These are phyloP conservation scores for Cryptosporidium ubiquitum DNA, from an alignment of 169 alveolate genomes.

Conservation along the genomic window DNA sequence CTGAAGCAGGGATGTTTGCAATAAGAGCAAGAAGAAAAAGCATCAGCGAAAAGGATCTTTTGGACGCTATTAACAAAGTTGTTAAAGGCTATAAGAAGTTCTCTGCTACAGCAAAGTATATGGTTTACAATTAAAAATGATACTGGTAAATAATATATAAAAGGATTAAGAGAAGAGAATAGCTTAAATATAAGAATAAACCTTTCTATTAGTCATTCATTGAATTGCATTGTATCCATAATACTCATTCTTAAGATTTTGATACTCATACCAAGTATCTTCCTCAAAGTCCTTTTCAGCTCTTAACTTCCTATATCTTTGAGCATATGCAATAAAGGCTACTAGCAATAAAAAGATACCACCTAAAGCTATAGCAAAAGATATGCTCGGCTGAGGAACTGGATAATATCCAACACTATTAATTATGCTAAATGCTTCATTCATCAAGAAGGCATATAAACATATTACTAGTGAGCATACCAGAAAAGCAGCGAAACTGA, in stretches of 20 bases:
- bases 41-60: constrained; percentile 95
- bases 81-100: constrained; percentile 97
- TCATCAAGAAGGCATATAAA: constrained; percentile 53
- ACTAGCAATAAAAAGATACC: constrained; percentile 58
- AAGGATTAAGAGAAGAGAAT: neutral
- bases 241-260: constrained; percentile 49
- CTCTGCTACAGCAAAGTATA: constrained; percentile 98
- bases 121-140: constrained; percentile 93
- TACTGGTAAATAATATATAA: neutral
- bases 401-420: constrained; percentile 72
- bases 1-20: constrained; percentile 99
- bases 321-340: constrained; percentile 69
- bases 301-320: constrained; percentile 61
- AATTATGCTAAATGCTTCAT: constrained; percentile 55
- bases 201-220: neutral
- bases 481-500: constrained; percentile 60
- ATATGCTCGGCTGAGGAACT: constrained; percentile 66
- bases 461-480: constrained; percentile 26
- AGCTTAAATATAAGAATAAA: neutral
- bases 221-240: constrained; percentile 48
- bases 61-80: constrained; percentile 97
- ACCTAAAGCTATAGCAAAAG: constrained; percentile 57
- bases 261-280: constrained; percentile 71
- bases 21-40: constrained; percentile 98
- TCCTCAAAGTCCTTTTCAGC: constrained; percentile 70